A percentile compares a stretch with the other conserved stretches of the same genome.
phyloP scores from a whole-genome alignment of 768 basidiomycete species.

The Mycena vulgaris region DNA sequence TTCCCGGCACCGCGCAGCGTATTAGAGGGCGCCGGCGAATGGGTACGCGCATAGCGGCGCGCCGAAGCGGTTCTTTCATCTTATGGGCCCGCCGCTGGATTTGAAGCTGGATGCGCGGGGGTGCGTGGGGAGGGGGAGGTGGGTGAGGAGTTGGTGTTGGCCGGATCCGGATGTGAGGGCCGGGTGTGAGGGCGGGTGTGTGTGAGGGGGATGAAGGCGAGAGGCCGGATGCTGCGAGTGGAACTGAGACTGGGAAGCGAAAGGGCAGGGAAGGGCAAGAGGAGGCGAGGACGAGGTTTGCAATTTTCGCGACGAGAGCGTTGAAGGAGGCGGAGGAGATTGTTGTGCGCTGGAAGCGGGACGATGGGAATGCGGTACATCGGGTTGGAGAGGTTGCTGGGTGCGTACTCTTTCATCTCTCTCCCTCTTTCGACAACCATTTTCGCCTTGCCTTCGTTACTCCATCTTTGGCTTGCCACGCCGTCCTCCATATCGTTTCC shows the following conservation, averaged over 20 bases:
- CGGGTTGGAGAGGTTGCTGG: neutral
- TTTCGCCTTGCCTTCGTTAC: too few relatives aligned
- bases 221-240: too few relatives aligned
- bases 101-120: slow-evolving; percentile 77
- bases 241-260: too few relatives aligned
- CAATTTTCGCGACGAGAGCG: neutral
- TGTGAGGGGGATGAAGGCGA: too few relatives aligned
- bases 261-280: too few relatives aligned
- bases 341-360: neutral
- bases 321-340: neutral
- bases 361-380: slow-evolving; percentile 3
- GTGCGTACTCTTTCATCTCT: neutral
- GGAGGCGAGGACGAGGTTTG: too few relatives aligned
- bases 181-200: slow-evolving; percentile 50
- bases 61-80: slow-evolving; percentile 88
- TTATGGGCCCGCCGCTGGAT: slow-evolving; percentile 83
- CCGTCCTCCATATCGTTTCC: too few relatives aligned
- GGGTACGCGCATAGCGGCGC: slow-evolving; percentile 88
- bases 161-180: slow-evolving; percentile 79
- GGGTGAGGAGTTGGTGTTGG: slow-evolving; percentile 75
- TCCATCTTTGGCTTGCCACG: too few relatives aligned
- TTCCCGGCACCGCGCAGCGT: slow-evolving; percentile 69
- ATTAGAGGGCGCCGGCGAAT: slow-evolving; percentile 86
- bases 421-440: neutral
- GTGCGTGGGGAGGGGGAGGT: slow-evolving; percentile 64